phyloP scores from a whole-genome alignment of 2,329 filamentous ascomycete species.

The Leptographium galeiforme region DNA sequence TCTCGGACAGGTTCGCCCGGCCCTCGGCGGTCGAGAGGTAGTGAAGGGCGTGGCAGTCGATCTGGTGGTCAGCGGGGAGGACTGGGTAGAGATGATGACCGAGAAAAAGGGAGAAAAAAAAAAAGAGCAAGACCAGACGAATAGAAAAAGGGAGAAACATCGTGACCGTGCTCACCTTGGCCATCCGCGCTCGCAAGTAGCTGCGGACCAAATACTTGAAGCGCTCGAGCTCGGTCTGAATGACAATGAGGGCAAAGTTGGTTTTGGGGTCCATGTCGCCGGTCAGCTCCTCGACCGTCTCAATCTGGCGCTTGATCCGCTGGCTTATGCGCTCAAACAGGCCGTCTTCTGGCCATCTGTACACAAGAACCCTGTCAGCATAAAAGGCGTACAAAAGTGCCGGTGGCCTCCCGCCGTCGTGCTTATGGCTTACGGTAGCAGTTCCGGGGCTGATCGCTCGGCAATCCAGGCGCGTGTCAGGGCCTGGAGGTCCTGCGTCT shows the following conservation, averaged over 20 bases:
- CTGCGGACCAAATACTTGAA: constrained; percentile 85
- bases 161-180: constrained; percentile 48
- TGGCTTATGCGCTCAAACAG: constrained; percentile 74
- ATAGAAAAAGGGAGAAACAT: too few species aligned
- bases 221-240: constrained; percentile 90
- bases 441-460: constrained; percentile 76
- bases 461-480: constrained; percentile 88
- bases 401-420: too few species aligned
- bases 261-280: constrained; percentile 78
- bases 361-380: neutral
- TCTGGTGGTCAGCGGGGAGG: constrained; percentile 28
- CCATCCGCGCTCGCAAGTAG: constrained; percentile 69
- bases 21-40: constrained; percentile 48
- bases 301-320: constrained; percentile 30
- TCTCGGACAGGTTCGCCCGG: constrained; percentile 53
- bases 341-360: constrained; percentile 51
- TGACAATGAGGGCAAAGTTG: constrained; percentile 85
- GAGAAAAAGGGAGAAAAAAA: too few species aligned
- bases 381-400: too few species aligned
- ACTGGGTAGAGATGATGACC: too few species aligned
- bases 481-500: constrained; percentile 68
- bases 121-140: too few species aligned
- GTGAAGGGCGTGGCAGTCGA: constrained; percentile 64
- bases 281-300: constrained; percentile 42
- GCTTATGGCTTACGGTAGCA: constrained; percentile 50